Base-by-base conservation (phyloP, 257 asterid species). In the Scutellaria baicalensis region DNA sequence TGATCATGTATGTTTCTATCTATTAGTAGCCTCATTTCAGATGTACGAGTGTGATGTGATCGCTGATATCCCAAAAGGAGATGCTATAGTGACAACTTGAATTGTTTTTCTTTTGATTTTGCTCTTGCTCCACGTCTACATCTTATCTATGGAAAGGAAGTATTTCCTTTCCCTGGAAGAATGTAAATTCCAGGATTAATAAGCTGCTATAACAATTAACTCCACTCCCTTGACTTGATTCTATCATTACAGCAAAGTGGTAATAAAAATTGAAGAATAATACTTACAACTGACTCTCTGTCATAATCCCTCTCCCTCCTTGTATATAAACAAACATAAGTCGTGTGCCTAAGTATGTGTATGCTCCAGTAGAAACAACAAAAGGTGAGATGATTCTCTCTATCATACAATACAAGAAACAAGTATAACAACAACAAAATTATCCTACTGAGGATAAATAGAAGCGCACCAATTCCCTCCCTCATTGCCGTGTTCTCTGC, bases 401-500 rank as follows among this genome's bases (percentile, higher is more conserved):
- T 66, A 48, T 64, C 21, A 14, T 48, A 49, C 59, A 54, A 2
- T 50, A 27, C 39, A 31, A 12, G 11, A 71, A 60, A 49, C 60
- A 49, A 23, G 52, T 43, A 6, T 50, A 39, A 50, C 64, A 20
- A 21, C n/a, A 6, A 6, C 1, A 49, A 16, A 21, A 5, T 4
- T 21, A 2, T 64, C 14, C 57, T 31, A 1, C 14, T 10, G 10
- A 18, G 27, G 14, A 68, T 23, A 40, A 17, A 12, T 27, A 20
- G 8, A 27, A 27, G 33, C 33, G 44, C 44, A 36, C 47, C 16
- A 27, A 9, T 8, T 21, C n/a, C 9, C 13, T 16, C 76, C 14
- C 39, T 82, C 82, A 87, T 79, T 88, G 93, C 9, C 80, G 79
- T 7, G 92, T 90, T 66, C 66, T 78, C 72, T 86, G 95, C 75